Conservation (phyloP, 306 rosid species). For the Begonia loranthoides region DNA sequence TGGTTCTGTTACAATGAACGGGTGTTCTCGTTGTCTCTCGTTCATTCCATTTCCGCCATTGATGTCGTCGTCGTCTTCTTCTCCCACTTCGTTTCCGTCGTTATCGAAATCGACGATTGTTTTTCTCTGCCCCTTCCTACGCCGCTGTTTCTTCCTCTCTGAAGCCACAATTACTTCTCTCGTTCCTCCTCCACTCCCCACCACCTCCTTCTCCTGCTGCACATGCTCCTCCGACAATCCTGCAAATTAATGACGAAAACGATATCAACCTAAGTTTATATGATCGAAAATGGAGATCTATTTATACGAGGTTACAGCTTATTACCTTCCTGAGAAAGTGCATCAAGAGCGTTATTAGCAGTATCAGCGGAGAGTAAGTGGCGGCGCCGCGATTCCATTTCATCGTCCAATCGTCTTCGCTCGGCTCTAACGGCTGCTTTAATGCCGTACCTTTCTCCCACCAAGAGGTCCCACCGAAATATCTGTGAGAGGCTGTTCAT, state of each 20-base stretch:
- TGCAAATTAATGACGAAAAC: slow-evolving; percentile 5
- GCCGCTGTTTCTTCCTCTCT: slow-evolving; percentile 38
- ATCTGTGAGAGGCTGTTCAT: slow-evolving; percentile 77
- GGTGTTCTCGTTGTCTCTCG: slow-evolving; percentile 88
- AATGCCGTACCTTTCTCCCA: slow-evolving; percentile 84
- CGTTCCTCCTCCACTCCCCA: slow-evolving; percentile 9
- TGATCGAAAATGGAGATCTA: no score
- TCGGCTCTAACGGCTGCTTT: slow-evolving; percentile 89
- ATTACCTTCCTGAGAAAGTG: slow-evolving; percentile 82
- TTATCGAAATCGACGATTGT: slow-evolving; percentile 11
- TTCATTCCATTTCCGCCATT: slow-evolving; percentile 8
- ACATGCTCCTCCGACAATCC: slow-evolving; percentile 91
- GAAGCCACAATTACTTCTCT: slow-evolving; percentile 12
- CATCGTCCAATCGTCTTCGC: slow-evolving; percentile 61
- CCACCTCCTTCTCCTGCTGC: slow-evolving; percentile 66
- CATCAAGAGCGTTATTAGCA: slow-evolving; percentile 54
- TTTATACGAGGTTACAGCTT: no score
- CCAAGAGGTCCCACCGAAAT: slow-evolving; percentile 84
- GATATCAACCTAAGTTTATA: no score
- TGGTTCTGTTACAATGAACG: slow-evolving; percentile 90
- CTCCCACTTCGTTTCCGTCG: slow-evolving; percentile 23
- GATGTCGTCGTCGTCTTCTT: slow-evolving; percentile 20
- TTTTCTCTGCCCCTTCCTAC: slow-evolving; percentile 20
- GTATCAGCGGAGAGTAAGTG: slow-evolving; percentile 35
- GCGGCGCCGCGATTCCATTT: slow-evolving; percentile 35